Base-by-base conservation (phyloP, 208 protist genomes). In the Crithidia expoeki region DNA sequence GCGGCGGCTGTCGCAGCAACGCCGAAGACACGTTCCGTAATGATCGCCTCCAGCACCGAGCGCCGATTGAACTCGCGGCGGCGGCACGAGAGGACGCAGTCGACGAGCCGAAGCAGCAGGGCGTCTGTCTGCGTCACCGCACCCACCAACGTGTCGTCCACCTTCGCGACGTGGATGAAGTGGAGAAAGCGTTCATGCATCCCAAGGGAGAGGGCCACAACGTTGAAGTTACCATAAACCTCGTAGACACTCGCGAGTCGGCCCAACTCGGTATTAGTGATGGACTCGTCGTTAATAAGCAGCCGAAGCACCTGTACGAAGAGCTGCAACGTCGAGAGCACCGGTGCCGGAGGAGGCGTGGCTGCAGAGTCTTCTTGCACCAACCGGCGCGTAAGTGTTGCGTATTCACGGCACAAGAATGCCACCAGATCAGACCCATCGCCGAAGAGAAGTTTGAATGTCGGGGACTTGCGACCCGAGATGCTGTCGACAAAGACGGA, bases 401-500 rank as follows among this genome's bases (percentile, higher is more conserved):
- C 56, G 38, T 81, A 81, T 21, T 70, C 55, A 27, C 68, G 55
- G 69, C 76, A 85, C 12, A 89, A 32, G 2, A 76, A 40, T 16
- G 51, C 57, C 16, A 69, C 60, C 4, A 89, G 47, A n/a, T 79
- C 76, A 4, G 49, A 72, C 7, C 79, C 77, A 30, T 76, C 71
- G 36, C 74, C 72, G 55, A 89, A 89, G 25, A 83, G 27, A 25
- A 57, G n/a, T 28, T 64, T 79, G 40, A 85, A 85, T 9, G 72
- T 50, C 1, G 47, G n/a, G 21, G 76, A 63, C n/a, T 65, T 77
- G 11, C 74, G 73, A n/a, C 74, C 77, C 1, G 66, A 36, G 47
- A 85, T 80, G 10, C 61, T 58, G 21, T 42, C 9, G 2, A 83
- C 52, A 44, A 85, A 89, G 10, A 68, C 51, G 23, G 68, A 55